Conservation (phyloP, 257 asterid genomes). For the Solanum ossicruentum region DNA sequence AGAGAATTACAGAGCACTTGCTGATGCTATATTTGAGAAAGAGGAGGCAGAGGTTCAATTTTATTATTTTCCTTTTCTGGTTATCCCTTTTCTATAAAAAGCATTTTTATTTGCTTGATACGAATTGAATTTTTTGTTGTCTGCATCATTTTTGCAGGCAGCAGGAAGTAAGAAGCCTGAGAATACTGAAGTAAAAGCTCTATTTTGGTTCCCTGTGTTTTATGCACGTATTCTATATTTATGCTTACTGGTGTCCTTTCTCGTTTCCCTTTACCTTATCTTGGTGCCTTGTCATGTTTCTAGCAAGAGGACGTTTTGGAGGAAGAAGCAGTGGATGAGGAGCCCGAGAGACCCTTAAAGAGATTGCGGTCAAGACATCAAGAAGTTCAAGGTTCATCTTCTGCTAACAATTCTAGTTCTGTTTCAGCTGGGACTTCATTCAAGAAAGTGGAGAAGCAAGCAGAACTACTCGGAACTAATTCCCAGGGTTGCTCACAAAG, state of each 20-base stretch:
- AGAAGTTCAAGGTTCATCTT: conserved; percentile 34
- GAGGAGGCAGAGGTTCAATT: conserved; percentile 43
- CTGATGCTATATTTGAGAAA: conserved; percentile 70
- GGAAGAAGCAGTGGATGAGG: conserved; percentile 38
- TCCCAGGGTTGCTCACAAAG: conserved; percentile 12
- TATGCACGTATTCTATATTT: background rate
- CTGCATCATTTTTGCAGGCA: background rate
- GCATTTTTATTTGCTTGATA: background rate
- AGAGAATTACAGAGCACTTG: conserved; percentile 71
- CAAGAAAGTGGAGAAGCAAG: conserved; percentile 44
- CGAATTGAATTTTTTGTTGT: background rate
- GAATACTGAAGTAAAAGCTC: background rate
- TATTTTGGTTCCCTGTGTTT: background rate
- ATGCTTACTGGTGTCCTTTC: background rate
- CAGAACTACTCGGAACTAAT: conserved; percentile 25
- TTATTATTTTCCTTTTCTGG: background rate
- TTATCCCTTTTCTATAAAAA: background rate
- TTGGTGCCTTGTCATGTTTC: background rate
- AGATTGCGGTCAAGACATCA: conserved; percentile 36
- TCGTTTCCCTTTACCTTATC: background rate
- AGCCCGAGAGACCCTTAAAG: conserved; percentile 50
- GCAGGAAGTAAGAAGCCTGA: conserved; percentile 1
- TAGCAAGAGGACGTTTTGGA: conserved; percentile 14
- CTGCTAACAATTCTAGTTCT: background rate
- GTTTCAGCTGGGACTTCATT: conserved; percentile 10